A percentile compares a stretch with the other conserved stretches of the same genome.
Evolutionary conservation across 208 protist genomes (phyloP).

Genomic region (Spongospora subterranea): DNA sequence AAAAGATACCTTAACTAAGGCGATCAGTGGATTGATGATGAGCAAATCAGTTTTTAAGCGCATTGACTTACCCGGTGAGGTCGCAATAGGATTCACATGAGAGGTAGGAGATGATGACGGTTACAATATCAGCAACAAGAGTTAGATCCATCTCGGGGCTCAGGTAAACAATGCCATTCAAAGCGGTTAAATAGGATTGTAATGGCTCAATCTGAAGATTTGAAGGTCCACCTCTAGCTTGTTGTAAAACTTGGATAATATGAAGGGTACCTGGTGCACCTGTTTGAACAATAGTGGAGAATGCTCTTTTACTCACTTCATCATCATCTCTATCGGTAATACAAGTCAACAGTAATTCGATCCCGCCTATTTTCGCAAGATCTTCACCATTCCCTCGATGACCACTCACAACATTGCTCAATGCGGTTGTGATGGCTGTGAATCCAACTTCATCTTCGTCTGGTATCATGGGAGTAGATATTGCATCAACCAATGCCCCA

Average conservation of each 20-base stretch:
- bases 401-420: conserved; percentile 19
- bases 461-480: no score
- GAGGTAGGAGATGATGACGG: background rate
- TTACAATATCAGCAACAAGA: background rate
- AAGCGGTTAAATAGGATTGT: conserved; percentile 10
- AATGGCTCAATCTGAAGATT: background rate
- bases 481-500: conserved; percentile 16
- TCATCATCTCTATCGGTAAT: conserved; percentile 48
- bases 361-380: background rate
- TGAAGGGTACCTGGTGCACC: background rate
- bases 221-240: background rate
- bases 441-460: background rate
- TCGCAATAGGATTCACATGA: background rate
- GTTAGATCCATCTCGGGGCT: background rate
- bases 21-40: background rate
- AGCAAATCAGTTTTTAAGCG: background rate
- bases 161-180: conserved; percentile 24
- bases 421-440: conserved; percentile 31
- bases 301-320: background rate
- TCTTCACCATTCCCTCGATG: background rate
- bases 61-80: background rate
- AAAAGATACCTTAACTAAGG: background rate
- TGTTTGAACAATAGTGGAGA: conserved; percentile 35
- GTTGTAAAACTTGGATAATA: background rate
- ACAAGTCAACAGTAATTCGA: conserved; percentile 32